Base-by-base conservation (phyloP, 2,329 filamentous ascomycete genomes). In the Didymella sp. region DNA sequence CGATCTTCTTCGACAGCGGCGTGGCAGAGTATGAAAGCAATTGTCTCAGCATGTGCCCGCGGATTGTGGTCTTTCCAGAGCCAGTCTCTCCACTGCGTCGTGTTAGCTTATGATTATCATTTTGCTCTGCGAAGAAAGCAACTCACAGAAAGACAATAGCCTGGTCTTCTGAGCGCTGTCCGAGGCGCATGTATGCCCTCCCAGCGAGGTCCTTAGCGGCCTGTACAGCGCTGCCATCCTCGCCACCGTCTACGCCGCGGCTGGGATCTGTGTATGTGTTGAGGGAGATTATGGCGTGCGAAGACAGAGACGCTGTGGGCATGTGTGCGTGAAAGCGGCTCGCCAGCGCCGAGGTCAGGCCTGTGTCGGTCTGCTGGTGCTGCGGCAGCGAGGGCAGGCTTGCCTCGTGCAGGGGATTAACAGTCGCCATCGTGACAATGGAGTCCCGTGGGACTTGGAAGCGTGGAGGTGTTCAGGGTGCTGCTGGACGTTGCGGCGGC, bases 201-300 rank as follows among this genome's bases (percentile, higher is more conserved):
- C 90, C 87, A 21, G 95, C 95, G 73, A 99, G 84, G 69, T 97
- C 93, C 77, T 98, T 94, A 30, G 92, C 92, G 73, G 92, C 93
- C 55, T 89, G 92, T 85, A 93, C 92, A 62, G 92, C 92, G 79
- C 92, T 96, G 31, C 93, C 94, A 68, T 96, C 91, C 72, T 92
- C 95, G 57, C 87, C 88, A 65, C 94, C 94, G 90, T 97, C 92
- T 4, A 90, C 87, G 21, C 93, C 94, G 73, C 92, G 93, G 51
- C 89, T 85, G 0, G 94, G 94, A 11, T 91, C 91, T 11, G 91
- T 94, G 76, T 96, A 98, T 19, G 93, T 99, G 80, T 99, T 99
- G 63, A 99, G 82, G 49, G 91, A 90, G 72, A 99, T 89, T 67
- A 98, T 84, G 45, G 89, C 95, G 74, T 98, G 93, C 0, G 92